Conservation (phyloP, 805 yeast species). For the Scheffersomyces stipitis region DNA sequence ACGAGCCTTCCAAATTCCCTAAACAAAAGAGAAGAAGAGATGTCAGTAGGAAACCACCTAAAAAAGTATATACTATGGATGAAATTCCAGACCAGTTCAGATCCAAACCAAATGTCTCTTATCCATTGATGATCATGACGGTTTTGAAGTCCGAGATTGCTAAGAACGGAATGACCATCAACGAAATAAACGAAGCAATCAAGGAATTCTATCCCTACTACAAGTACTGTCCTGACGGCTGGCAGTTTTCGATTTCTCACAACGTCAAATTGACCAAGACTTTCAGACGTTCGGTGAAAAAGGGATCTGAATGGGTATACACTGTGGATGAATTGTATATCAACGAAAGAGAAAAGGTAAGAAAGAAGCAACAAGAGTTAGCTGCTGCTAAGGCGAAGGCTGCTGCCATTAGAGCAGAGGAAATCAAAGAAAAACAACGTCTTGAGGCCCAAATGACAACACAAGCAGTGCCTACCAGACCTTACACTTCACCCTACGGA, state of each 20-base stretch:
- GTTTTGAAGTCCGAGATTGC: slow-evolving; percentile 70
- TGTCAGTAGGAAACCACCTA: slow-evolving; percentile 50
- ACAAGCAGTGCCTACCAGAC: slow-evolving; percentile 24
- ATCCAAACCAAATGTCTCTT: slow-evolving; percentile 78
- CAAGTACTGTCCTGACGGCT: slow-evolving; percentile 92
- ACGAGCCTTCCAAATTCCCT: slow-evolving; percentile 29
- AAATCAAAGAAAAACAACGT: slow-evolving; percentile 46
- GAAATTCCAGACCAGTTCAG: slow-evolving; percentile 89
- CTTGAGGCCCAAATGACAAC: slow-evolving; percentile 28
- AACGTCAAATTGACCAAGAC: slow-evolving; percentile 84
- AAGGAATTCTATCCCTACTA: slow-evolving; percentile 89
- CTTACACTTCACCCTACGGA: slow-evolving; percentile 25
- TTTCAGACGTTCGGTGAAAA: slow-evolving; percentile 68
- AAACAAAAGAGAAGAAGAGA: slow-evolving; percentile 34
- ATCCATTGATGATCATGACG: slow-evolving; percentile 76
- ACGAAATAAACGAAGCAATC: slow-evolving; percentile 81
- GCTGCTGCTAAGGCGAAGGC: slow-evolving; percentile 61
- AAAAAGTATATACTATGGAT: slow-evolving; percentile 68
- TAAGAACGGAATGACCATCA: slow-evolving; percentile 61
- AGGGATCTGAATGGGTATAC: slow-evolving; percentile 95
- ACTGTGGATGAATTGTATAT: slow-evolving; percentile 84
- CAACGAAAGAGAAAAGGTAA: slow-evolving; percentile 75
- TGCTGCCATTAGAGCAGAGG: slow-evolving; percentile 53
- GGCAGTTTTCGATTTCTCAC: slow-evolving; percentile 95
- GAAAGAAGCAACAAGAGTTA: slow-evolving; percentile 56